A percentile compares a stretch with the other conserved stretches of the same genome.
Conservation (phyloP, 352 stramenopile species). For the Globisporangium recalcitrans region DNA sequence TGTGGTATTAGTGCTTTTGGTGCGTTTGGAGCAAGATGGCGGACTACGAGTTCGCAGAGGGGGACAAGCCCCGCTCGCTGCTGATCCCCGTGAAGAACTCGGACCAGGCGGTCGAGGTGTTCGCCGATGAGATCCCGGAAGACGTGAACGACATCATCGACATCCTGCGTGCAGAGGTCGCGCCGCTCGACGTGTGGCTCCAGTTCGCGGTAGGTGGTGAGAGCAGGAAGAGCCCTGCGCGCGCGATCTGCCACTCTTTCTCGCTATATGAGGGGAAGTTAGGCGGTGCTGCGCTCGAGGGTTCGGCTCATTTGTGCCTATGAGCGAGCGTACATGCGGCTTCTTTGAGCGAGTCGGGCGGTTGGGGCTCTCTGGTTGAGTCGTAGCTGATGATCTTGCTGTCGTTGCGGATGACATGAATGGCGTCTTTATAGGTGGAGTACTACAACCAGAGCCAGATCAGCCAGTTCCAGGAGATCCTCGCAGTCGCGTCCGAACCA, state of each 20-base stretch:
- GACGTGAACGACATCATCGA: constrained; percentile 91
- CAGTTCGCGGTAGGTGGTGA: constrained; percentile 72
- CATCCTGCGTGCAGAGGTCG: constrained; percentile 87
- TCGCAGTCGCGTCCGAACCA: constrained; percentile 74
- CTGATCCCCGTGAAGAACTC: constrained; percentile 90
- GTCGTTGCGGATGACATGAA: neutral
- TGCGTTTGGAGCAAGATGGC: constrained; percentile 21
- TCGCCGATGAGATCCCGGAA: constrained; percentile 84
- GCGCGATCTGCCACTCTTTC: neutral
- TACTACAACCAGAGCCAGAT: constrained; percentile 86
- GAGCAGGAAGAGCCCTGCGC: neutral
- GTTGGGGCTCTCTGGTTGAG: neutral
- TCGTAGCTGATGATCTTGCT: neutral
- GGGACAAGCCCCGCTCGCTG: constrained; percentile 58
- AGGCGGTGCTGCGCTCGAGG: no score
- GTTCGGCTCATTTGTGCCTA: no score
- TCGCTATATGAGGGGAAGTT: no score
- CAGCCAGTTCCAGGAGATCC: constrained; percentile 82
- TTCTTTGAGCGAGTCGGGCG: neutral
- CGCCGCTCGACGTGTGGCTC: constrained; percentile 88
- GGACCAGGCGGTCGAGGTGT: constrained; percentile 87
- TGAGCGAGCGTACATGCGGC: neutral
- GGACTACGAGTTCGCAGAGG: constrained; percentile 13
- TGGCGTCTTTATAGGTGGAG: constrained; percentile 50
- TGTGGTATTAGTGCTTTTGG: constrained; percentile 7